Base-by-base conservation (phyloP, 805 yeast genomes). In the Candida loeiensis region DNA sequence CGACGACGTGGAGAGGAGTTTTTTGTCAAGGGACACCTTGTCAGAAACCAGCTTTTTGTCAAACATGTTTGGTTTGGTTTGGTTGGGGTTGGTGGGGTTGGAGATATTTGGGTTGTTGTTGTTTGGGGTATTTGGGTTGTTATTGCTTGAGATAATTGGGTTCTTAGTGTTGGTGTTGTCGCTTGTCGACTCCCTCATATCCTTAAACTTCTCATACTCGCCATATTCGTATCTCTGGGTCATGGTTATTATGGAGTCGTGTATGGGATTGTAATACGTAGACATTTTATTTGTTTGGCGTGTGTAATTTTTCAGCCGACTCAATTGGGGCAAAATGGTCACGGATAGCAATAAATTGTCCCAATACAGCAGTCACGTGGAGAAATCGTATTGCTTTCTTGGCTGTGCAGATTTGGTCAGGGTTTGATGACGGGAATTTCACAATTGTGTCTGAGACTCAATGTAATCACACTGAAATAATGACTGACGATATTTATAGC, bases 1-100 rank as follows among this genome's bases (percentile, higher is more conserved):
- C 4, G 93, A 83, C 28, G 90, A 82, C 0, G 96, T 87, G 4
- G 86, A 78, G 34, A 84, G 62, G 33, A 58, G 52, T 39, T 49
- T 56, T 44, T 48, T 54, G 17, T n/a, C n/a, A n/a, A n/a, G n/a
- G n/a, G n/a, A n/a, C n/a, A n/a, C n/a, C n/a, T n/a, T n/a, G n/a
- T n/a, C n/a, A n/a, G n/a, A n/a, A n/a, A n/a, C n/a, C n/a, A n/a
- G n/a, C n/a, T n/a, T n/a, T n/a, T n/a, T n/a, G n/a, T n/a, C n/a
- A n/a, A n/a, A n/a, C n/a, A n/a, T n/a, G n/a, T n/a, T n/a, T n/a
- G n/a, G n/a, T n/a, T n/a, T n/a, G n/a, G n/a, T n/a, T n/a, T n/a
- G 22, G 11, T 11, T 18, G 34, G 22, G 13, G 14, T 12, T 9
- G 5, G 6, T 30, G 22, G 6, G 24, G 8, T 13, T 30, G 12